A percentile compares a stretch with the other conserved stretches of the same genome.
These are phyloP conservation scores for Tilletia indica DNA, from an alignment of 1,284 basidiomycete genomes.

Conservation along the genomic window DNA sequence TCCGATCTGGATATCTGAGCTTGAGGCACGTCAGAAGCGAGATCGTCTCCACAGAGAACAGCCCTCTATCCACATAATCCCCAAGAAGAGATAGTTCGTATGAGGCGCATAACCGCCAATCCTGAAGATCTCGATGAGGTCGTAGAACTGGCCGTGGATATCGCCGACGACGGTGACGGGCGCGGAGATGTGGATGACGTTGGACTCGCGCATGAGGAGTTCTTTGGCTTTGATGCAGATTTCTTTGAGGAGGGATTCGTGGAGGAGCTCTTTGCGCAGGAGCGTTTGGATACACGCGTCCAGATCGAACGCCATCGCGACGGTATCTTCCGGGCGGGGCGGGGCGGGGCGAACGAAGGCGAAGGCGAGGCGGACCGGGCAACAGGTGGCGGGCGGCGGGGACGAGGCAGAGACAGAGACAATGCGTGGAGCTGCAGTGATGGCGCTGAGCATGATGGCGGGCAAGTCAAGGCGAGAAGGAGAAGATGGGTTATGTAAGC, in stretches of 20 bases:
- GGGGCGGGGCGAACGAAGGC: no score
- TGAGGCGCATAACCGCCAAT: constrained; percentile 95
- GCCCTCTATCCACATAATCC: constrained; percentile 76
- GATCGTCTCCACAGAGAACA: constrained; percentile 98
- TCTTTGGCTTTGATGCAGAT: constrained; percentile 56
- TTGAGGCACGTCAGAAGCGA: constrained; percentile 95
- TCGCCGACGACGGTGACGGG: constrained; percentile 99
- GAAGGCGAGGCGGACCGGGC: no score
- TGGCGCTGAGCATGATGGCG: no score
- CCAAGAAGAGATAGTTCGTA: constrained; percentile 79
- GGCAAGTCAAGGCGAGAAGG: no score
- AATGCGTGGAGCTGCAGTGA: no score
- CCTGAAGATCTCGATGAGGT: constrained; percentile 96
- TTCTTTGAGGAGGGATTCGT: constrained; percentile 51
- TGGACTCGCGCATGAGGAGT: constrained; percentile 96
- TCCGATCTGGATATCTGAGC: constrained; percentile 90
- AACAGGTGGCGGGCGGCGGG: no score
- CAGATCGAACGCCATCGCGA: constrained; percentile 51
- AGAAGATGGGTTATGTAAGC: no score
- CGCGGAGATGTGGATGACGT: constrained; percentile 94
- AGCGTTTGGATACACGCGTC: constrained; percentile 55
- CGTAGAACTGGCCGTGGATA: constrained; percentile 99
- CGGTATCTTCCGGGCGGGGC: neutral
- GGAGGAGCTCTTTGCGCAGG: constrained; percentile 54
- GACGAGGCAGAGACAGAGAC: no score